Percentiles rank a stretch among this genome's conserved stretches.
Conservation (phyloP, 2,329 filamentous ascomycete species). For the Conoideocrella luteorostrata region DNA sequence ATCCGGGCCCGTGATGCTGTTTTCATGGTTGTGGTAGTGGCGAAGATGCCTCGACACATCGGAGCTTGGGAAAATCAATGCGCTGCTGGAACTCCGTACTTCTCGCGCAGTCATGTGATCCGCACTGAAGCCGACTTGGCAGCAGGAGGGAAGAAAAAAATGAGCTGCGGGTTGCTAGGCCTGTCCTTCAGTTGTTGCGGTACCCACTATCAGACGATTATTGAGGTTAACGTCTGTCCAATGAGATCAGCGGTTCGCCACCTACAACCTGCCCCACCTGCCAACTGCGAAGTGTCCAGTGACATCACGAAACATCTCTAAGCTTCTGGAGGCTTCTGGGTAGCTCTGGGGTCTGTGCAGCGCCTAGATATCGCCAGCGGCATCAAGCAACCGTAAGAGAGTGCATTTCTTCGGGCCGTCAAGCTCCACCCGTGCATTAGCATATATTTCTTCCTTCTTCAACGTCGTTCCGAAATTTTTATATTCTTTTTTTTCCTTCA, state of each 20-base stretch:
- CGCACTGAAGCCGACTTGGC: neutral
- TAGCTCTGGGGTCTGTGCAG: slow-evolving; percentile 18
- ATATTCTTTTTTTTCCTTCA: neutral
- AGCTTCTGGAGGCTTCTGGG: slow-evolving; percentile 26
- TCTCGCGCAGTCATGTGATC: slow-evolving; percentile 19
- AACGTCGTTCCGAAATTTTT: too few species aligned
- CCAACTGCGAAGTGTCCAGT: slow-evolving; percentile 14
- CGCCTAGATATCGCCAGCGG: slow-evolving; percentile 11
- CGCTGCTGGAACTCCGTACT: slow-evolving; percentile 1
- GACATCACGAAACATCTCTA: slow-evolving; percentile 27
- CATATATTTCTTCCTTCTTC: slow-evolving; percentile 5
- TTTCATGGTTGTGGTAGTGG: slow-evolving; percentile 28
- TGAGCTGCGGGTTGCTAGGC: too few species aligned
- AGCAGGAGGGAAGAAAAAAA: too few species aligned
- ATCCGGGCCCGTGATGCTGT: slow-evolving; percentile 27
- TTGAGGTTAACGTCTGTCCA: slow-evolving; percentile 17
- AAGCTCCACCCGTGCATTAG: neutral
- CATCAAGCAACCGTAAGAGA: slow-evolving; percentile 2
- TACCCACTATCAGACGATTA: slow-evolving; percentile 19
- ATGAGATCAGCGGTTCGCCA: slow-evolving; percentile 17
- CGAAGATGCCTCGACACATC: too few species aligned
- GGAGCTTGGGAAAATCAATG: slow-evolving; percentile 12
- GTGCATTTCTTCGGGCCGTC: neutral
- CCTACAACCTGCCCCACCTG: slow-evolving; percentile 13
- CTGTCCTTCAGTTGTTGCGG: too few species aligned